Evolutionary conservation across 1,139 yeast genomes (phyloP), one percentile per base, ranked within the genome.

Genomic region (Hyphopichia pseudoburtonii): DNA sequence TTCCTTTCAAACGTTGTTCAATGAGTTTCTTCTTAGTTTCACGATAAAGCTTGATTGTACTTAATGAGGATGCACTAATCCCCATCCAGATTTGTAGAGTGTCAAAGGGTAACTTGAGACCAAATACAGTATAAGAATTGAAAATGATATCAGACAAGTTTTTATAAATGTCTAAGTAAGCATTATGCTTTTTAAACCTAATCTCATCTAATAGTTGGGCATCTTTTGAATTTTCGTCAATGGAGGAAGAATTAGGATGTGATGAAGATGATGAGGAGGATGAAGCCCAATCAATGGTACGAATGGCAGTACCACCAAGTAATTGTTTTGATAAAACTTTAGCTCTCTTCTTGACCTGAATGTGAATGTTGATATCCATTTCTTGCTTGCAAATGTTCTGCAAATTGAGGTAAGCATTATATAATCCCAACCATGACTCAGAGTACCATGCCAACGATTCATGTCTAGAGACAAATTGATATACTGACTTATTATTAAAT

Each of bases 371-470:
- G 36, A 64, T 44, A 34, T 67, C 73, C 61, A 67, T 63, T 48
- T 73, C 78, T 46, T 70, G 67, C 34, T 66, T 71, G 16, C 60
- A 56, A 11, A 78, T 57, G 6, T 52, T 53, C 30, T 62, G 57
- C 38, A 78, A 58, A 35, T 66, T 63, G 15, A 54, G 56, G 50
- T 70, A 66, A 16, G 75, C 71, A 39, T 70, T 72, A 49, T 74
- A 75, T 37, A 82, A 56, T 2, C 78, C 80, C 3, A 79, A 54
- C 31, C 81, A 45, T 14, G 84, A 79, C 50, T 80, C 83, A 34
- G 69, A 70, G 56, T 79, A 79, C 88, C 89, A 82, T 0, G 84
- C 78, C 35, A 74, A 62, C 2, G 78, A 65, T 56, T 79, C 86
- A 52, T 82, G 84, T 50, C 70, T 66, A 7, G 60, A 55, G 17